Evolutionary conservation across 2,329 filamentous ascomycete genomes (phyloP).

Genomic region (Dothidotthia symphoricarpi): DNA sequence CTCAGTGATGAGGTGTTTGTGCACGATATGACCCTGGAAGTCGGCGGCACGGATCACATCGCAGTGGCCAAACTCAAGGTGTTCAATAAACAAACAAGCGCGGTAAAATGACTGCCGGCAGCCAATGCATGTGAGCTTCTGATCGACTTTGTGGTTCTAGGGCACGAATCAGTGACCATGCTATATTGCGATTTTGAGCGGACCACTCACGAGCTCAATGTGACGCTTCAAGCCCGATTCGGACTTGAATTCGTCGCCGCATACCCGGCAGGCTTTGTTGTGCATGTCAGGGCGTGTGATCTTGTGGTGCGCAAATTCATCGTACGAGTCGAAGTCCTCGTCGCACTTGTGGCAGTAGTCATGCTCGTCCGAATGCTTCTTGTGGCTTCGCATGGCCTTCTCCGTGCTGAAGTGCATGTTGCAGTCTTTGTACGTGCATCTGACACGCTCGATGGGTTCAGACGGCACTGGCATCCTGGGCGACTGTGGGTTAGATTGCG

Average conservation of each 20-base stretch:
- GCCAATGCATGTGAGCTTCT: constrained; percentile 54
- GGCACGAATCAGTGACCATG: not conserved
- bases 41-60: constrained; percentile 41
- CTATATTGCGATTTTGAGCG: not conserved
- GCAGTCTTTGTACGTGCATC: constrained; percentile 51
- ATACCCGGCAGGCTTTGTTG: constrained; percentile 57
- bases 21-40: constrained; percentile 51
- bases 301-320: constrained; percentile 51
- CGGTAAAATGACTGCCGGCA: constrained; percentile 51
- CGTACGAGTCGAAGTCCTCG: constrained; percentile 47
- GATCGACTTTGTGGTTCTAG: constrained; percentile 51
- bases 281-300: constrained; percentile 35
- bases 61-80: constrained; percentile 57
- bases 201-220: constrained; percentile 48
- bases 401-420: constrained; percentile 45
- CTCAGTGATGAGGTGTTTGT: constrained; percentile 50
- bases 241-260: constrained; percentile 56
- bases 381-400: constrained; percentile 53
- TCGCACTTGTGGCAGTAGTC: constrained; percentile 50
- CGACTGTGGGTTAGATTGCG: not conserved
- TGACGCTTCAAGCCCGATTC: constrained; percentile 53
- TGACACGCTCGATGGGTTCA: constrained; percentile 23
- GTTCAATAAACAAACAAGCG: constrained; percentile 52
- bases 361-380: constrained; percentile 45
- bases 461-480: constrained; percentile 24